Base-by-base conservation (phyloP, 768 basidiomycete species). In the Xerocomus spinulosus region DNA sequence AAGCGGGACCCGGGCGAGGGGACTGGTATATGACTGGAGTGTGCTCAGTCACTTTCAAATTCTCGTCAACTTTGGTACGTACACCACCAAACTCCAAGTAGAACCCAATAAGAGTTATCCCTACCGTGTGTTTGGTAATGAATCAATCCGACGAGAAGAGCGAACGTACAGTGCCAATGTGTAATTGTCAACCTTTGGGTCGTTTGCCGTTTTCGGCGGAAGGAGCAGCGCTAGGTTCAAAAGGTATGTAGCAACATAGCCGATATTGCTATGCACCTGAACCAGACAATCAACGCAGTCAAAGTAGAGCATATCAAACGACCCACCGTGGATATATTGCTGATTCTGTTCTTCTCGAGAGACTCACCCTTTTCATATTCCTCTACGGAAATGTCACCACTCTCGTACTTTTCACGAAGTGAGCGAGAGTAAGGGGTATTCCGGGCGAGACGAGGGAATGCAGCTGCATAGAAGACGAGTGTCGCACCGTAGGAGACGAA, bases 11-110 rank as follows among this genome's bases (percentile, higher is more conserved):
- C 3, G 86, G 83, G 9, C 91, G 81, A n/a, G 83, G 86, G 58
- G 87, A 78, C 62, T 93, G 91, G 63, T 81, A 91, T 42, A 92
- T 77, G 55, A 92, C 88, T 90, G 44, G 17, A 35, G 1, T 37
- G 13, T 2, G 2, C 18, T 42, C 42, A 50, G 29, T 24, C 28
- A 21, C 21, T n/a, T n/a, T n/a, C n/a, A n/a, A n/a, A n/a, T n/a
- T n/a, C n/a, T 0, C 21, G 1, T 10, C 8, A 28, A 42, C 18
- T 12, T 17, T 12, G 30, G 32, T 1, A 67, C 84, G 40, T 68
- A 89, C 87, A 90, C 91, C 91, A 94, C 82, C 91, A 92, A 41
- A 91, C 81, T 8, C 89, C 90, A 9, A 75, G 72, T 1, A 92
- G 38, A 10, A 93, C 85, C 88, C 85, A 85, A 53, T 89, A 88